Base-by-base conservation (phyloP, 2,329 filamentous ascomycete species). In the Clonostachys byssicola region DNA sequence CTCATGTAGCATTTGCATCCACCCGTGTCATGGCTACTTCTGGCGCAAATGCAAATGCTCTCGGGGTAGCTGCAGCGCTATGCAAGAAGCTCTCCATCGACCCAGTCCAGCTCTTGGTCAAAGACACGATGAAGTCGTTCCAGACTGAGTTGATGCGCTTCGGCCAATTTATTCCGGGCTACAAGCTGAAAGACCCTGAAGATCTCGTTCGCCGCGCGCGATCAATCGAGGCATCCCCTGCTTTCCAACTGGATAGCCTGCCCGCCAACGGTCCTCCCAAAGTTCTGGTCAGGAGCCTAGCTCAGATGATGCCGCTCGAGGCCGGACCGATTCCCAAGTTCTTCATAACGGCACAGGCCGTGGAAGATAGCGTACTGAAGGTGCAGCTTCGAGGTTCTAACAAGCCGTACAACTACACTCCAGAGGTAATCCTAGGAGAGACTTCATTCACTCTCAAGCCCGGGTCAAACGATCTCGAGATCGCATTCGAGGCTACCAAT, bases 11-110 rank as follows among this genome's bases (percentile, higher is more conserved):
- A 1, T 58, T 58, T 40, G 56, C 49, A 2, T 58, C 56, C 7
- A 56, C 56, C 5, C 49, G 56, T n/a, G 56, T 58, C 35, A 57
- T 58, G 56, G 56, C 56, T 10, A 58, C 54, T 3, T 56, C 47
- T 14, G 56, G 56, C 39, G 51, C 53, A 43, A 58, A 57, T 35
- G 50, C 54, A 42, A 56, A 56, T 23, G 54, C 56, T 6, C 48
- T 58, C 1, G 56, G 56, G 9, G 47, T 58, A 4, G 56, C 56
- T 2, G 54, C 49, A 2, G 49, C 49, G 4, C 43, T 58, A 18
- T 58, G 56, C 50, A 56, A 56, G 48, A 43, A 43, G 13, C 43
- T 53, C 3, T 40, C 40, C 8, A 34, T 51, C 14, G 53, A 58
- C 34, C 56, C 56, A 5, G 46, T 54, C 13, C 44, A 56, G 34